Percentiles rank a stretch among this genome's conserved stretches.
Evolutionary conservation across 2,329 filamentous ascomycete genomes (phyloP).

Genomic region (Diaporthe vexans): DNA sequence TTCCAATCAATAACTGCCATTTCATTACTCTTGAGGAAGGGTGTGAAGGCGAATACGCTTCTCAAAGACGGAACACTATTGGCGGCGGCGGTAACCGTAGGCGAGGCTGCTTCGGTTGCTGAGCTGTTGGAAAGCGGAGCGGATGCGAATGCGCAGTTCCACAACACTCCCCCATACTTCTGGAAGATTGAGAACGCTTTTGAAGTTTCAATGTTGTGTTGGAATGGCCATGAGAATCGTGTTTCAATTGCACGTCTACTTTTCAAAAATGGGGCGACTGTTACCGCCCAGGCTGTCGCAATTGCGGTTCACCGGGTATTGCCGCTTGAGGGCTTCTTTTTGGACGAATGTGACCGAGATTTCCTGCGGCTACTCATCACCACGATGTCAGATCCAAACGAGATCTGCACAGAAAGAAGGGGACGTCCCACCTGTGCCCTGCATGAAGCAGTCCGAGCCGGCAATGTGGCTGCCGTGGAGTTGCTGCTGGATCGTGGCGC

Average conservation of each 20-base stretch:
- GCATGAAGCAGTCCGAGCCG: no score
- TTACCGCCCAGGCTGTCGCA: neutral
- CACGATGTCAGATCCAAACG: neutral
- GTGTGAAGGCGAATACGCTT: neutral
- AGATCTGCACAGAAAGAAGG: neutral
- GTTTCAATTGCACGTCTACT: no score
- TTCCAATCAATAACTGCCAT: neutral
- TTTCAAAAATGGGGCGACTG: neutral
- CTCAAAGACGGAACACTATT: neutral
- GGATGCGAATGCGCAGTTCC: neutral
- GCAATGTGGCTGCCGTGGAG: neutral
- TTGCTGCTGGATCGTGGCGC: neutral
- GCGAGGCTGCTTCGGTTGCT: neutral
- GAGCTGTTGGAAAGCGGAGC: neutral
- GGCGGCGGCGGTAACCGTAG: neutral
- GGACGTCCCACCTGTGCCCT: neutral
- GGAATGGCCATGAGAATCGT: no score
- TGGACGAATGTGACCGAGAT: neutral
- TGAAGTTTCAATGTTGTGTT: neutral
- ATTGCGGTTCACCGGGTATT: no score
- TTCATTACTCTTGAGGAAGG: neutral
- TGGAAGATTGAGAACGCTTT: neutral
- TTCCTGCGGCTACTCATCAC: neutral
- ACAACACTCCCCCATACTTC: rapidly evolving
- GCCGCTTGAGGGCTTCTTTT: no score